A percentile compares a stretch with the other conserved stretches of the same genome.
These are phyloP conservation scores for Scenedesmus sp. DNA, from an alignment of 163 green algal genomes.

Conservation along the genomic window DNA sequence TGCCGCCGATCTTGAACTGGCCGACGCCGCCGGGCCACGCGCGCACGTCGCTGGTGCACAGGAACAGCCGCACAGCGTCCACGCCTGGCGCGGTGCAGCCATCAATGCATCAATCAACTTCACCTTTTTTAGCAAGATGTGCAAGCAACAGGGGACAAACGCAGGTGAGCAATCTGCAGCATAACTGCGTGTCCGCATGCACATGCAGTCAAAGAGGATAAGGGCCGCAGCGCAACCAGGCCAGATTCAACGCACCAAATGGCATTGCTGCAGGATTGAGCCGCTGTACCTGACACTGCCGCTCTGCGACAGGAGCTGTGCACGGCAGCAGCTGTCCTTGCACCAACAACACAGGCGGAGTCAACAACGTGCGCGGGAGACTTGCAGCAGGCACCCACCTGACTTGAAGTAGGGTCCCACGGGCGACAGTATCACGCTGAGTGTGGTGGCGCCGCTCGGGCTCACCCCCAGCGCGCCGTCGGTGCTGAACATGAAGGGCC, in stretches of 20 bases:
- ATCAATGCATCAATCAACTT: too few relatives aligned
- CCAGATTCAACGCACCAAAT: too few relatives aligned
- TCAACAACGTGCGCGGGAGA: not conserved
- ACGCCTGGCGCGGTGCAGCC: conserved; percentile 29
- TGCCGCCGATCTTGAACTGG: conserved; percentile 74
- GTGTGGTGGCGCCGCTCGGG: conserved; percentile 60
- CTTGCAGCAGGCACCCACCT: not conserved
- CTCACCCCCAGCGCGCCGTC: conserved; percentile 69
- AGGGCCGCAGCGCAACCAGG: too few relatives aligned
- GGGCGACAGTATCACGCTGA: conserved; percentile 73
- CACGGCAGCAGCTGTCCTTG: too few relatives aligned
- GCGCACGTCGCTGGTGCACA: conserved; percentile 74
- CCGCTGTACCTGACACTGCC: too few relatives aligned
- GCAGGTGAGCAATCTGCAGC: not conserved
- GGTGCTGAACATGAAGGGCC: conserved; percentile 75
- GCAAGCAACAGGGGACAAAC: not conserved
- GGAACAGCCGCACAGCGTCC: conserved; percentile 63
- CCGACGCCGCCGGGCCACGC: conserved; percentile 84
- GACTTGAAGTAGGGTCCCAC: conserved; percentile 78
- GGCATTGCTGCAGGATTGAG: too few relatives aligned
- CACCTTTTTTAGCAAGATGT: too few relatives aligned
- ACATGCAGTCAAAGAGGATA: too few relatives aligned
- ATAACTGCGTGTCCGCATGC: too few relatives aligned
- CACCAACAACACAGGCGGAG: not conserved
- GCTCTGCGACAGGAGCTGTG: too few relatives aligned